Conservation (phyloP, 2,329 filamentous ascomycete genomes). For the Diaporthe longicolla region DNA sequence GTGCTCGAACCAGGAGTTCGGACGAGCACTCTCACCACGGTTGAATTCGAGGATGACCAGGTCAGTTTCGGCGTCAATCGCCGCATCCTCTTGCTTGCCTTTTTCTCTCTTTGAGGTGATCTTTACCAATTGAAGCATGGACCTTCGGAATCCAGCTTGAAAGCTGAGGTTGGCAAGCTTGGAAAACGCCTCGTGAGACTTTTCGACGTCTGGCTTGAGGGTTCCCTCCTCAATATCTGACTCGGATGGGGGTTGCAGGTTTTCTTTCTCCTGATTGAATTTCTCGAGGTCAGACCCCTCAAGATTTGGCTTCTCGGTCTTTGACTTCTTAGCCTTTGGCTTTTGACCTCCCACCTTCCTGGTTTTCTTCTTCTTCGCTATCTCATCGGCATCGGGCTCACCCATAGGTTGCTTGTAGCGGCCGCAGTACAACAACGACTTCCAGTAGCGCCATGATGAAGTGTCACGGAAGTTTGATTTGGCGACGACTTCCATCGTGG, state of each 20-base stretch:
- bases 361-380: neutral
- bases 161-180: slow-evolving; percentile 37
- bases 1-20: slow-evolving; percentile 34
- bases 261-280: neutral
- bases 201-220: too few relatives aligned
- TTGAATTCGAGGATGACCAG: slow-evolving; percentile 45
- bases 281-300: neutral
- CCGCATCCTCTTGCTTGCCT: neutral
- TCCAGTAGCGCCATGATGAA: slow-evolving; percentile 37
- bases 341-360: neutral
- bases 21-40: neutral
- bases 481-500: neutral
- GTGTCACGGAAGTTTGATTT: neutral
- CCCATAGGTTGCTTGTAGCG: neutral
- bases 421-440: neutral
- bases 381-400: neutral
- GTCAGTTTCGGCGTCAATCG: slow-evolving; percentile 41
- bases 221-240: rapidly evolving
- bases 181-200: neutral
- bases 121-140: neutral
- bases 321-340: neutral
- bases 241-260: neutral
- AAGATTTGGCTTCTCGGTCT: neutral
- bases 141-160: slow-evolving; percentile 30
- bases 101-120: too few relatives aligned